phyloP scores from a whole-genome alignment of 2,329 filamentous ascomycete genomes.

The Sarocladium oryzae region DNA sequence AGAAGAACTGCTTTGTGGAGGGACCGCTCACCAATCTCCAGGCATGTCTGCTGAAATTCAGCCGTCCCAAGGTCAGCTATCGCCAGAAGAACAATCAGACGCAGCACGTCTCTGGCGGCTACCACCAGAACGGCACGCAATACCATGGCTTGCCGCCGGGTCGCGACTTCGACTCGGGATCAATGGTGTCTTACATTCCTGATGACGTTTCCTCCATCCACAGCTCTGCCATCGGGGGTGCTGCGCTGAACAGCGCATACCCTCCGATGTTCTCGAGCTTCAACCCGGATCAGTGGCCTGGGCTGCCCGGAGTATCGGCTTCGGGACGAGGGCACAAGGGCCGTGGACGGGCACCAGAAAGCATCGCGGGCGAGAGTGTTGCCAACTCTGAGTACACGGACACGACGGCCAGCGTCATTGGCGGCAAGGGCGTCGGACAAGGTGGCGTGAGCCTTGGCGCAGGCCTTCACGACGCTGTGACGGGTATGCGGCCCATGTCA shows the following conservation, averaged over 20 bases:
- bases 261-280: slow-evolving; percentile 96
- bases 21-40: slow-evolving; percentile 95
- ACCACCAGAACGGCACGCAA: slow-evolving; percentile 19
- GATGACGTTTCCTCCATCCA: slow-evolving; percentile 97
- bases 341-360: slow-evolving; percentile 63
- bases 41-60: slow-evolving; percentile 89
- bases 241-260: slow-evolving; percentile 67
- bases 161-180: slow-evolving; percentile 68
- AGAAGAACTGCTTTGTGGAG: slow-evolving; percentile 91
- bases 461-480: slow-evolving; percentile 70
- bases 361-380: slow-evolving; percentile 85
- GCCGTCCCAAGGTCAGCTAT: slow-evolving; percentile 85
- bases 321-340: slow-evolving; percentile 60
- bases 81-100: slow-evolving; percentile 77
- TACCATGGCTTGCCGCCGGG: slow-evolving; percentile 34
- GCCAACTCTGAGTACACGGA: slow-evolving; percentile 89
- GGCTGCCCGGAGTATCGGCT: slow-evolving; percentile 58
- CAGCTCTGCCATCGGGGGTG: slow-evolving; percentile 81
- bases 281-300: slow-evolving; percentile 80
- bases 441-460: slow-evolving; percentile 82
- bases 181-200: slow-evolving; percentile 89
- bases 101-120: slow-evolving; percentile 50
- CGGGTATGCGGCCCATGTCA: slow-evolving; percentile 52
- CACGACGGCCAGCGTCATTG: slow-evolving; percentile 69
- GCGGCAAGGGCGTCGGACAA: slow-evolving; percentile 67